These are phyloP conservation scores for Sporopachydermia lactativora DNA, from an alignment of 805 yeast species.

Conservation along the genomic window DNA sequence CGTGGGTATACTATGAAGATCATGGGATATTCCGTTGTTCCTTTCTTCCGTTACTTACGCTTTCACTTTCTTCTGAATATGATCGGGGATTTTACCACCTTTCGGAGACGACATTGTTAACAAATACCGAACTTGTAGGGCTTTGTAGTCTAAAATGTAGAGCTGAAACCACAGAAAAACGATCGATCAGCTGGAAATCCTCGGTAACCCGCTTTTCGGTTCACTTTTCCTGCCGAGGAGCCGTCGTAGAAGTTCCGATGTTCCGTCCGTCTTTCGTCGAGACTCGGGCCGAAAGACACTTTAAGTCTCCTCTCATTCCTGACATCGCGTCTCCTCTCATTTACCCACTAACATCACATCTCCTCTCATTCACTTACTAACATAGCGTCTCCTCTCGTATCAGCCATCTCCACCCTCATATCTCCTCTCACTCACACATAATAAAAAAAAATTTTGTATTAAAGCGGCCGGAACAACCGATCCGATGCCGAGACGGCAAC, in stretches of 20 bases:
- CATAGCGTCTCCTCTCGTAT: slow-evolving; percentile 1
- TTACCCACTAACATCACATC: no score
- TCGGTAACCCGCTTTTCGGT: no score
- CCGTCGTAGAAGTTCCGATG: no score
- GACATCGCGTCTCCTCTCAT: no score
- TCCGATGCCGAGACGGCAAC: slow-evolving; percentile 2
- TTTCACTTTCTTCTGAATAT: neutral
- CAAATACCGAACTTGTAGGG: no score
- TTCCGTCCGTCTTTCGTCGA: no score
- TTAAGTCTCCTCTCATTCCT: no score
- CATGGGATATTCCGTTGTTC: slow-evolving; percentile 5
- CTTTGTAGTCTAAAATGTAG: no score
- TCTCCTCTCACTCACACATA: slow-evolving; percentile 15
- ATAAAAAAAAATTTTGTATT: slow-evolving; percentile 17
- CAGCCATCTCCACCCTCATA: slow-evolving; percentile 13
- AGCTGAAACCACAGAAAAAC: no score
- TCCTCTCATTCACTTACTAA: neutral
- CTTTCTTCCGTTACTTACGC: slow-evolving; percentile 4
- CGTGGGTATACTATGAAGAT: slow-evolving; percentile 7
- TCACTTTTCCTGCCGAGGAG: no score
- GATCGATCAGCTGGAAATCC: no score
- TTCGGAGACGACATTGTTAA: neutral
- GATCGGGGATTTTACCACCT: slow-evolving; percentile 2
- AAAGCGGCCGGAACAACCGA: slow-evolving; percentile 17
- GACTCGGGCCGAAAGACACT: no score